Evolutionary conservation across 148 eudicot species (phyloP), one percentile per base, ranked within the genome.

Genomic region (Cornus florida): DNA sequence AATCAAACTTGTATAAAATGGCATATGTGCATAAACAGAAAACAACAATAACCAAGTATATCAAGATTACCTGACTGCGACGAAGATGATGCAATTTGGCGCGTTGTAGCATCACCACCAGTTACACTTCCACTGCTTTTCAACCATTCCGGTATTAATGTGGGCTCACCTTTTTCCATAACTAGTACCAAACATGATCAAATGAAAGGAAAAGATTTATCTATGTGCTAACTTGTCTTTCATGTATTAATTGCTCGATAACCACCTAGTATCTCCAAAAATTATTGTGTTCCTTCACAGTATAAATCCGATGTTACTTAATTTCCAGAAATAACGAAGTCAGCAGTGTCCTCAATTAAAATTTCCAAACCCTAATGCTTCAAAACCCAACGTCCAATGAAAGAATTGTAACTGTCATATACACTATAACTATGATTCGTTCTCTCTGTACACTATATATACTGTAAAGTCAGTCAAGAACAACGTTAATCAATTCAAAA

Each of bases 131-230:
- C 87, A 79, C 83, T 82, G 71, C 78, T 82, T 71, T 71, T 89
- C 82, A 89, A 81, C 91, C 91, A 89, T 85, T 89, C 84, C 17
- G 91, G 91, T 50, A 83, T 75, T 23, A 89, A 83, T 11, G 89
- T 57, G 41, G 89, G 91, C 80, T 89, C 89, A 84, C 84, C 86
- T 86, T 72, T 89, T 79, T 82, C 91, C 89, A 89, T 89, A 82
- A 78, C 71, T 77, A 74, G 75, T 66, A 70, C 79, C 59, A 38
- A 78, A 82, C 87, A 84, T 78, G 56, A 80, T 82, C 83, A 83
- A 62, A 19, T 31, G 68, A 22, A 70, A 72, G 39, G 43, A 71
- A 67, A 67, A 65, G 56, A 50, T 39, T 57, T 48, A 33, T 53
- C 46, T 38, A 6, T 2, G 16, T 31, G 67, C 77, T 80, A 70